phyloP scores from a whole-genome alignment of 2,329 filamentous ascomycete genomes.

The Fusarium siculi region DNA sequence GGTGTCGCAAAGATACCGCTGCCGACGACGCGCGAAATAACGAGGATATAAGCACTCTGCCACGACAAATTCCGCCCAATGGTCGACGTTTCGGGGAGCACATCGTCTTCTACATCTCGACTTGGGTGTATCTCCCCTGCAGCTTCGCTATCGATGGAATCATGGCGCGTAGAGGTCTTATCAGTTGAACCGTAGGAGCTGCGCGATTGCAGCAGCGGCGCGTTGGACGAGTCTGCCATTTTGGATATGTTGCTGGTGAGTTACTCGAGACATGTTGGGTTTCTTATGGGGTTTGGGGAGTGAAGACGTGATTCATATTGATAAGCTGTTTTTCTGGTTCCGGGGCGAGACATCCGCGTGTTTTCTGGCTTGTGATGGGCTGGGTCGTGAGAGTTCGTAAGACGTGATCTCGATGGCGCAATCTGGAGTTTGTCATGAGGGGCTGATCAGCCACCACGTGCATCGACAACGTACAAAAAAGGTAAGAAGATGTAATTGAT shows the following conservation, averaged over 20 bases:
- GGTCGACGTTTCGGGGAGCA: conserved; percentile 67
- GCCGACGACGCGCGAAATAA: conserved; percentile 75
- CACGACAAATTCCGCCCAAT: conserved; percentile 70
- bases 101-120: conserved; percentile 63
- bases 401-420: conserved; percentile 38
- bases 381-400: conserved; percentile 22
- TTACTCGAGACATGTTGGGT: neutral
- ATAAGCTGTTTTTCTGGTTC: neutral
- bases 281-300: neutral
- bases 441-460: neutral
- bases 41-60: conserved; percentile 72
- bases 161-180: neutral
- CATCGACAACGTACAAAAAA: neutral
- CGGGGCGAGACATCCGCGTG: conserved; percentile 1
- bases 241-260: neutral
- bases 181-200: neutral
- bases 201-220: conserved; percentile 20
- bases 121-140: neutral
- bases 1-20: conserved; percentile 79
- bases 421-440: conserved; percentile 8
- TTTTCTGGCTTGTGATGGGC: conserved; percentile 24
- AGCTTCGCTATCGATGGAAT: conserved; percentile 18
- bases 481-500: neutral
- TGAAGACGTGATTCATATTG: conserved; percentile 13
- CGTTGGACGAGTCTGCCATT: conserved; percentile 11